Conservation (phyloP, 129 eudicot genomes). For the Flaveria ramosissima region DNA sequence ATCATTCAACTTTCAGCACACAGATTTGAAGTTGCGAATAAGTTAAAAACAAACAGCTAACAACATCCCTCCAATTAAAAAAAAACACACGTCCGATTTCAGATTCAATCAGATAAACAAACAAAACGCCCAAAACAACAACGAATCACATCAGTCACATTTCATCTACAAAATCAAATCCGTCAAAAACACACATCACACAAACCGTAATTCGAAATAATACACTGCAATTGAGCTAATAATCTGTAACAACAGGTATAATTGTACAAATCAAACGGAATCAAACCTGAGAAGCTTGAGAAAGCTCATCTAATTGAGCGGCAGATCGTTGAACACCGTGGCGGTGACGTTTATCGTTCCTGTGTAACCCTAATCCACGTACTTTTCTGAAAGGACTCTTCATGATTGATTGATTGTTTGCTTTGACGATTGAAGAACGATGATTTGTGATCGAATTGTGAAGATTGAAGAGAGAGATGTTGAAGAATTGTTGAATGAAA, state of each 20-base stretch:
- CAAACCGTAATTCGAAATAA: background rate
- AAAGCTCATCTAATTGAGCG: conserved; percentile 60
- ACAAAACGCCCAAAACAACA: conserved; percentile 11
- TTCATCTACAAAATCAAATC: background rate
- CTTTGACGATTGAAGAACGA: background rate
- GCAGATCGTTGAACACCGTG: conserved; percentile 35
- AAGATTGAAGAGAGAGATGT: background rate
- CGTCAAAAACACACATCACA: background rate
- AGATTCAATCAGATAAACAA: background rate
- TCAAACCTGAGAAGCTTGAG: conserved; percentile 69
- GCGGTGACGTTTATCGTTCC: conserved; percentile 42
- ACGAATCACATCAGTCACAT: conserved; percentile 5
- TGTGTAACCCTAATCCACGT: conserved; percentile 42
- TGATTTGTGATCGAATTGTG: background rate
- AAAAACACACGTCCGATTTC: too few relatives aligned
- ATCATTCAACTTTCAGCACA: background rate
- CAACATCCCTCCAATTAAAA: background rate
- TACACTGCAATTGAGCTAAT: background rate
- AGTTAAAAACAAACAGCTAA: background rate
- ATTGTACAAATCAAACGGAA: background rate
- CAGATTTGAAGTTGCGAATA: background rate
- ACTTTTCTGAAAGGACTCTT: conserved; percentile 60
- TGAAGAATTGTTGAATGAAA: background rate
- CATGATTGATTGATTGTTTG: conserved; percentile 38
- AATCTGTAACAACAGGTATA: background rate